Percentiles rank a stretch among this genome's conserved stretches.
Evolutionary conservation across 306 rosid genomes (phyloP).

Genomic region (Cicer pinnatifidum): DNA sequence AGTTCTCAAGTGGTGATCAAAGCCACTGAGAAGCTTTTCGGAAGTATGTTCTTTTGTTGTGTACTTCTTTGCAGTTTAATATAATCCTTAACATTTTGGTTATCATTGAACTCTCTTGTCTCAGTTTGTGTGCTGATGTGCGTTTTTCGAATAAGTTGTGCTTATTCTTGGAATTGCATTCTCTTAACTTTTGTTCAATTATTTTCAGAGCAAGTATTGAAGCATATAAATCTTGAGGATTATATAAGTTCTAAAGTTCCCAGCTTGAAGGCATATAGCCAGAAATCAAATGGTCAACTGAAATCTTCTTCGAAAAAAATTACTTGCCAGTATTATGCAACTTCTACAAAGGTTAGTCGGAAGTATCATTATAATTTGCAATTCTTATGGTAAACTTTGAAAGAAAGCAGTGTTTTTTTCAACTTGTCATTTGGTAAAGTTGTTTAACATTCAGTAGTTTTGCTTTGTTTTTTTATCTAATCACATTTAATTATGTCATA

Average conservation of each 20-base stretch:
- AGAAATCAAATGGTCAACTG: slow-evolving; percentile 68
- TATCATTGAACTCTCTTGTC: slow-evolving; percentile 11
- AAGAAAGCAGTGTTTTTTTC: slow-evolving; percentile 22
- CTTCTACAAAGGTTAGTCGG: slow-evolving; percentile 73
- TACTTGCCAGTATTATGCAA: slow-evolving; percentile 68
- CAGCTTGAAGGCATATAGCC: slow-evolving; percentile 67
- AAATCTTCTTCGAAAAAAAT: slow-evolving; percentile 58
- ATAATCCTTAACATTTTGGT: slow-evolving; percentile 19
- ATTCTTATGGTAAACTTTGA: slow-evolving; percentile 17
- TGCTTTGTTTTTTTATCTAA: slow-evolving; percentile 12
- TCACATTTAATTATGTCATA: slow-evolving; percentile 4
- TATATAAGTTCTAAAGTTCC: slow-evolving; percentile 76
- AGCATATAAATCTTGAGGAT: slow-evolving; percentile 75
- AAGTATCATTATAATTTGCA: slow-evolving; percentile 25
- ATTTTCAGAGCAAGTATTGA: slow-evolving; percentile 79
- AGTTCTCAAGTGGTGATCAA: slow-evolving; percentile 78
- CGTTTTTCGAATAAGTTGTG: not conserved
- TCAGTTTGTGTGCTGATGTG: not conserved
- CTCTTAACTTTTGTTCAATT: slow-evolving; percentile 35
- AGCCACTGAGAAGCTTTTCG: slow-evolving; percentile 82
- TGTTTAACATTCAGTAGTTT: slow-evolving; percentile 11
- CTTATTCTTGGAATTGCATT: slow-evolving; percentile 16
- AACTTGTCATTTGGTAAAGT: not conserved
- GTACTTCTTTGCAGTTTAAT: slow-evolving; percentile 31
- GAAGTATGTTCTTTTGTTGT: slow-evolving; percentile 69